Evolutionary conservation across 2,329 filamentous ascomycete genomes (phyloP).

Genomic region (Fusarium subglutinans): DNA sequence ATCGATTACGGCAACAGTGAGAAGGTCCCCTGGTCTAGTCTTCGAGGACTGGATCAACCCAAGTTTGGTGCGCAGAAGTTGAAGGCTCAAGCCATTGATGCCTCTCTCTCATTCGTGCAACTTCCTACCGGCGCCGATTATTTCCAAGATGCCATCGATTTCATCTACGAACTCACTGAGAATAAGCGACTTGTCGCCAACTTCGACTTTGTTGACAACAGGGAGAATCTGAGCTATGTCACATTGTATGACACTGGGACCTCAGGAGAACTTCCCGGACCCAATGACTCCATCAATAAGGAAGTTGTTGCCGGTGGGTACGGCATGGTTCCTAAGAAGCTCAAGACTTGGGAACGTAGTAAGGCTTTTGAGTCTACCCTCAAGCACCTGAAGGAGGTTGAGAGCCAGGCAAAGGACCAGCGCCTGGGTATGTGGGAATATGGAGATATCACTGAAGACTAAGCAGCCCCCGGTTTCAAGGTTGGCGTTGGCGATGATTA

Average conservation of each 20-base stretch:
- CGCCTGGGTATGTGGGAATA: constrained; percentile 97
- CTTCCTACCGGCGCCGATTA: constrained; percentile 86
- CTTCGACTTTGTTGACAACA: constrained; percentile 82
- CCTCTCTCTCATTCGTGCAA: constrained; percentile 87
- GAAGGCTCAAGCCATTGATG: constrained; percentile 87
- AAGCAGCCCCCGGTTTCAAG: constrained; percentile 41
- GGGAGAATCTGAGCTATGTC: constrained; percentile 84
- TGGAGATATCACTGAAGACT: constrained; percentile 93
- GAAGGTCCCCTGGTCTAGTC: constrained; percentile 81
- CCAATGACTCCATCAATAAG: constrained; percentile 86
- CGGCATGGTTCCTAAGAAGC: constrained; percentile 90
- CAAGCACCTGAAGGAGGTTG: constrained; percentile 75
- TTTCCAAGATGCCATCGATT: constrained; percentile 79
- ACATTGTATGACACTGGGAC: constrained; percentile 85
- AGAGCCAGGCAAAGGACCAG: constrained; percentile 81
- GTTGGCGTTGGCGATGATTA: background rate
- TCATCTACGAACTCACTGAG: constrained; percentile 78
- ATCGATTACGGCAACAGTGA: constrained; percentile 98
- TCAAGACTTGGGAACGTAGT: constrained; percentile 88
- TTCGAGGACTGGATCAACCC: constrained; percentile 81
- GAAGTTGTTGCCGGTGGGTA: constrained; percentile 85
- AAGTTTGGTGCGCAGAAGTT: constrained; percentile 86
- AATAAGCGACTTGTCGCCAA: constrained; percentile 85
- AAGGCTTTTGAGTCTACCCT: constrained; percentile 75
- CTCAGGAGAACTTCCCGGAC: constrained; percentile 61